Conservation (phyloP, 257 asterid species). For the Plantago ovata region DNA sequence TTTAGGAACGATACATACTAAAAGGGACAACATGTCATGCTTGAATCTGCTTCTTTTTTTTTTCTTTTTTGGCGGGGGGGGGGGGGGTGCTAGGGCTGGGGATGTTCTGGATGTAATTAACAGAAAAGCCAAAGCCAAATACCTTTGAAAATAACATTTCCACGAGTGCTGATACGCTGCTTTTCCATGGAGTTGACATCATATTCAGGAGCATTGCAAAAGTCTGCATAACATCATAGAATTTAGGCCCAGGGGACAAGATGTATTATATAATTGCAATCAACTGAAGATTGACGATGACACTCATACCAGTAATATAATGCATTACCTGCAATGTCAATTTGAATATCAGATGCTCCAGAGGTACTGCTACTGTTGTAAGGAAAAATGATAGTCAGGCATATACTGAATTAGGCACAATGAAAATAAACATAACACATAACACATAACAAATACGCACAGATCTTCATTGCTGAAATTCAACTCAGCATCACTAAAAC, state of each 20-base stretch:
- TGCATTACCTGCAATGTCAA: constrained; percentile 45
- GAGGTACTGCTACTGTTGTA: constrained; percentile 42
- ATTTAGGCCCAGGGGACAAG: neutral
- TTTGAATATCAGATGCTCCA: constrained; percentile 52
- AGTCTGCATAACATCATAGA: constrained; percentile 38
- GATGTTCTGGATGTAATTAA: neutral
- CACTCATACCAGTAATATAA: neutral
- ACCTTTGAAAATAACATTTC: constrained; percentile 74
- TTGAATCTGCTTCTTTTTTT: no score
- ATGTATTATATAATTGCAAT: neutral
- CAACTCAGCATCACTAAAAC: constrained; percentile 53
- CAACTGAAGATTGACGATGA: neutral
- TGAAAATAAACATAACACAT: constrained; percentile 2
- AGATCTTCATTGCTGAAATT: constrained; percentile 37
- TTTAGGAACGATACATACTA: no score
- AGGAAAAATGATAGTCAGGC: constrained; percentile 21
- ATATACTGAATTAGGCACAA: neutral
- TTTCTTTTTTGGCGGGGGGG: no score
- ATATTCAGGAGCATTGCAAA: constrained; percentile 38
- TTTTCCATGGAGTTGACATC: constrained; percentile 37
- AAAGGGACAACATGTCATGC: no score
- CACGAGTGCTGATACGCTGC: constrained; percentile 41
- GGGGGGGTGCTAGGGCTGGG: no score
- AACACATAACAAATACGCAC: constrained; percentile 35
- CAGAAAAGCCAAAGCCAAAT: neutral